A percentile compares a stretch with the other conserved stretches of the same genome.
These are phyloP conservation scores for Penicillium occitanis DNA, from an alignment of 2,329 filamentous ascomycete species.

Conservation along the genomic window DNA sequence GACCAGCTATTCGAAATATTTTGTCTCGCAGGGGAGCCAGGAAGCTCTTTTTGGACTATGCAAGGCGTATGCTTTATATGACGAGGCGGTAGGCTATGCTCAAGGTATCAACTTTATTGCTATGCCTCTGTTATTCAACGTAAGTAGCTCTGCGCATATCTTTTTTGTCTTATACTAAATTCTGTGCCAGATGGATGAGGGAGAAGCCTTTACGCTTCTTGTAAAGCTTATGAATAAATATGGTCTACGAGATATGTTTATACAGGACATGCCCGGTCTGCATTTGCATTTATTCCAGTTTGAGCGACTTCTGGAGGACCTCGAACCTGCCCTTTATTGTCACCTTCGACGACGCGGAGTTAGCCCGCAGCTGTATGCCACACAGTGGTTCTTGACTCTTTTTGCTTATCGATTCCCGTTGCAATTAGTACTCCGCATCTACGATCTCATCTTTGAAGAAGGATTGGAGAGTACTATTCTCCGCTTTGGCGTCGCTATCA, in stretches of 20 bases:
- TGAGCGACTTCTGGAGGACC: constrained; percentile 86
- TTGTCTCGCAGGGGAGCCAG: constrained; percentile 84
- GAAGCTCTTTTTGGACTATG: constrained; percentile 93
- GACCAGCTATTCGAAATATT: constrained; percentile 96
- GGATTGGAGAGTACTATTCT: constrained; percentile 84
- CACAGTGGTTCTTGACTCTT: constrained; percentile 98
- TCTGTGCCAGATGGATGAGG: constrained; percentile 80
- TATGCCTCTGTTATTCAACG: constrained; percentile 94
- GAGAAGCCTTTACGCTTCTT: constrained; percentile 91
- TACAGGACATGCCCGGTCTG: constrained; percentile 93
- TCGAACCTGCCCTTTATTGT: constrained; percentile 91
- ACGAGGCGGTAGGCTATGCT: constrained; percentile 91
- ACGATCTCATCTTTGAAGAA: constrained; percentile 91
- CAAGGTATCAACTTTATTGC: constrained; percentile 99
- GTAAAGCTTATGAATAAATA: constrained; percentile 97
- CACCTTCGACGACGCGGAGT: constrained; percentile 87
- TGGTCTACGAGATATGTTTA: constrained; percentile 84
- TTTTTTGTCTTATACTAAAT: neutral
- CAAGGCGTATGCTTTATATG: constrained; percentile 95
- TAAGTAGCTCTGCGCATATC: constrained; percentile 45
- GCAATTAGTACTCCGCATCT: constrained; percentile 92
- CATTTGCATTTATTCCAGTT: constrained; percentile 95
- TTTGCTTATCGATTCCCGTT: constrained; percentile 97
- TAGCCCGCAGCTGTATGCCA: constrained; percentile 89
- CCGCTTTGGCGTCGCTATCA: constrained; percentile 90